Percentiles rank a stretch among this genome's conserved stretches.
Evolutionary conservation across 441 rosid genomes (phyloP).

Genomic region (Pelargonium citronellum): DNA sequence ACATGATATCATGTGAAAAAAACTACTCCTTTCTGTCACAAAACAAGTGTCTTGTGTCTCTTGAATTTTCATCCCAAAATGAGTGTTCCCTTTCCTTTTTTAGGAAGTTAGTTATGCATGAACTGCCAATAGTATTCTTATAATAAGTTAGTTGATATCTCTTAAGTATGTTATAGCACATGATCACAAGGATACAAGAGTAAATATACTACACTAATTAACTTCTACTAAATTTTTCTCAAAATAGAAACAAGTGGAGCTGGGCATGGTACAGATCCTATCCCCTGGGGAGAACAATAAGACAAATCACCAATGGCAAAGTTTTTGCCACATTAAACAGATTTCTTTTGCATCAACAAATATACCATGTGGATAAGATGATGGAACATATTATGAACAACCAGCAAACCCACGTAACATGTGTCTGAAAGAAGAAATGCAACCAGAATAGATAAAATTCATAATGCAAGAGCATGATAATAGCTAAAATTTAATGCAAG

Average conservation of each 20-base stretch:
- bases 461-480: background rate
- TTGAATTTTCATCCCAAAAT: too few species aligned
- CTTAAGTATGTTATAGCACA: too few species aligned
- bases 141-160: too few species aligned
- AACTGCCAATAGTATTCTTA: too few species aligned
- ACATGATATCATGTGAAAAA: background rate
- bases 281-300: background rate
- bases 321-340: background rate
- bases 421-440: background rate
- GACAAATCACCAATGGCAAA: background rate
- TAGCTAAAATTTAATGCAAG: background rate
- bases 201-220: too few species aligned
- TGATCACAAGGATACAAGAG: background rate
- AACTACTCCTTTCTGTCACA: background rate
- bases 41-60: too few species aligned
- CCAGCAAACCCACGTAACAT: background rate
- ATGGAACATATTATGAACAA: background rate
- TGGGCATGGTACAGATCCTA: background rate
- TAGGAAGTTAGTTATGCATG: too few species aligned
- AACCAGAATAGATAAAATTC: background rate
- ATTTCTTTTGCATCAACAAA: background rate
- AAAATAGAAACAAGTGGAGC: background rate
- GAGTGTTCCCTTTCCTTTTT: too few species aligned
- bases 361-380: background rate
- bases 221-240: too few species aligned